phyloP scores from a whole-genome alignment of 129 eudicot genomes.

The Calendula officinalis region DNA sequence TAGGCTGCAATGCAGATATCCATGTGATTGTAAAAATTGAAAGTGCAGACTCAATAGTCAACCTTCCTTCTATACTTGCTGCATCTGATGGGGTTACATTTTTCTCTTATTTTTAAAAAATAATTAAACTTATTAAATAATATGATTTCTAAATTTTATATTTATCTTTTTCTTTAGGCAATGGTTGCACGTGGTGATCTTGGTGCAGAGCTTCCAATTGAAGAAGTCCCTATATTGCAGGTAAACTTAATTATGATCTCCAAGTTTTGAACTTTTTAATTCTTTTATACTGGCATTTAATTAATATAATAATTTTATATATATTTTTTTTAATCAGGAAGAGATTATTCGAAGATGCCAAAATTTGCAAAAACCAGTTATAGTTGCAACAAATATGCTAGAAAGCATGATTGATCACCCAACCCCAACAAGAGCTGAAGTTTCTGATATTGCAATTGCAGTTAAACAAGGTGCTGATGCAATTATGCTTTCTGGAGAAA shows the following conservation, averaged over 20 bases:
- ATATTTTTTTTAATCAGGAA: conserved; percentile 50
- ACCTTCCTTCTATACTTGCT: conserved; percentile 82
- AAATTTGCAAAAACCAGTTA: conserved; percentile 91
- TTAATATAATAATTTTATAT: background rate
- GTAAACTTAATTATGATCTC: conserved; percentile 29
- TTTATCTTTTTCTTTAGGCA: conserved; percentile 46
- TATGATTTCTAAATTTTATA: conserved; percentile 7
- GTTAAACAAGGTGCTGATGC: conserved; percentile 94
- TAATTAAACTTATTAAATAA: background rate
- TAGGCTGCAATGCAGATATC: conserved; percentile 88
- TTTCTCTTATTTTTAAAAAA: background rate
- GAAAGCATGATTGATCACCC: conserved; percentile 99
- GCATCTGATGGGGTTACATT: conserved; percentile 88
- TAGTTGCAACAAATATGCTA: conserved; percentile 97
- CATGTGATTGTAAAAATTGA: conserved; percentile 86
- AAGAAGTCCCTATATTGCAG: conserved; percentile 97
- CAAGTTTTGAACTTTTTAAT: background rate
- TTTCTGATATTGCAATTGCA: conserved; percentile 91
- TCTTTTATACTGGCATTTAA: background rate
- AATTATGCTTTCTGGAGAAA: conserved; percentile 97
- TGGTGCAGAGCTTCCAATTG: conserved; percentile 99
- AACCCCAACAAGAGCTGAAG: conserved; percentile 99
- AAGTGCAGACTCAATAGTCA: conserved; percentile 93
- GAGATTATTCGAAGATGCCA: conserved; percentile 84
- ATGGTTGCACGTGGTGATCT: conserved; percentile 99